Evolutionary conservation across 2,329 filamentous ascomycete species (phyloP).

Genomic region (Akanthomyces lecanii): DNA sequence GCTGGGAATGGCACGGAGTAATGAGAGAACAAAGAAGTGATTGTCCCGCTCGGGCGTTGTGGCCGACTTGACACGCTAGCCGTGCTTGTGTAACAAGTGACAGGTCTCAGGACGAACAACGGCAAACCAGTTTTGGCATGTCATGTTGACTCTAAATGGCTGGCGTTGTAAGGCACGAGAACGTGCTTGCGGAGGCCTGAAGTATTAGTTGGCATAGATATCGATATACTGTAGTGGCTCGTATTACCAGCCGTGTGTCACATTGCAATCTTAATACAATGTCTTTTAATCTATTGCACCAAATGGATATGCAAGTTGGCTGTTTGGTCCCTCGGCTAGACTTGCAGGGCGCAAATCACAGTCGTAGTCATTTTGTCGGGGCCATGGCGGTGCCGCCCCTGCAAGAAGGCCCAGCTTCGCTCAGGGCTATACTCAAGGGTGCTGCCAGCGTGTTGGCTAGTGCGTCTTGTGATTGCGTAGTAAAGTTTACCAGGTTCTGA

Average conservation of each 20-base stretch:
- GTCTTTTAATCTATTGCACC: not conserved
- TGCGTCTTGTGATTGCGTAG: not conserved
- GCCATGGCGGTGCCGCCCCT: not conserved
- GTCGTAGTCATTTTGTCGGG: constrained; percentile 3
- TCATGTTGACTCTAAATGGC: not conserved
- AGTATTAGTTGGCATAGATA: not conserved
- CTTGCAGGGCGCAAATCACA: constrained; percentile 17
- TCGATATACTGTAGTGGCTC: not conserved
- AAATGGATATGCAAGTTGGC: not conserved
- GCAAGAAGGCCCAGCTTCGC: not conserved
- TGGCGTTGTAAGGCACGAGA: not conserved
- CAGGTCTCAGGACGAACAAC: not conserved
- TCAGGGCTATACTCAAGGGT: not conserved
- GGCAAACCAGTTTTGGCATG: not conserved
- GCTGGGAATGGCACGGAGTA: not conserved
- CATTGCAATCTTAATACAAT: constrained; percentile 6
- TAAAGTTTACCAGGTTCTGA: not conserved
- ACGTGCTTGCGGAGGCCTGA: not conserved
- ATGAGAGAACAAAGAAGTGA: constrained; percentile 1
- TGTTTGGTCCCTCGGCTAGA: constrained; percentile 6
- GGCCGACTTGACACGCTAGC: not conserved
- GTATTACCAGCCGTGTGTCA: not conserved
- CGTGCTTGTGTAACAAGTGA: not conserved
- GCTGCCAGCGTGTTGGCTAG: not conserved
- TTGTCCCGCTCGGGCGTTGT: constrained; percentile 5